phyloP scores from a whole-genome alignment of 225 moss, liverwort and hornwort genomes.

The Sphagnum tenellum region DNA sequence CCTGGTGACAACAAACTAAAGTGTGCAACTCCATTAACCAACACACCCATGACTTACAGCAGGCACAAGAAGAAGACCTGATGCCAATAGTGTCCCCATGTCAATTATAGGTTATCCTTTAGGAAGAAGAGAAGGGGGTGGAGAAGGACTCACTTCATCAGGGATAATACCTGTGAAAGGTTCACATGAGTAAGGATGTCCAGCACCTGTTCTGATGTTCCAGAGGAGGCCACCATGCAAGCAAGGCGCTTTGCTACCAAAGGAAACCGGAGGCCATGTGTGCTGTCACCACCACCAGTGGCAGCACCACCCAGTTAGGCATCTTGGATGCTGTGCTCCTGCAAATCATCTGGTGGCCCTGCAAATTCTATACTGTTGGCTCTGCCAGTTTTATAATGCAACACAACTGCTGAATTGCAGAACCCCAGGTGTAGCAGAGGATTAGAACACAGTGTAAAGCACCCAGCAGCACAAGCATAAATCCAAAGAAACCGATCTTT shows the following conservation, averaged over 20 bases:
- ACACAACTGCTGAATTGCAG: no score
- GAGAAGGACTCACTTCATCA: constrained; percentile 31
- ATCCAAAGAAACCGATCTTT: no score
- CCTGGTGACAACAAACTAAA: neutral
- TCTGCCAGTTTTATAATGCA: no score
- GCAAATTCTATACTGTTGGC: no score
- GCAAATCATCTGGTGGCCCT: no score
- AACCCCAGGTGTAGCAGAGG: no score
- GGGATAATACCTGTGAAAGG: constrained; percentile 34
- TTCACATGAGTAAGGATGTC: constrained; percentile 48
- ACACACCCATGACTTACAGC: neutral
- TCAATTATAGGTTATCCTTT: no score
- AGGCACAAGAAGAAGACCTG: neutral
- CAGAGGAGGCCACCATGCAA: constrained; percentile 47
- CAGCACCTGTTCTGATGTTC: constrained; percentile 34
- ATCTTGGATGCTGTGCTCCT: no score
- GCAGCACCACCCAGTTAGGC: no score
- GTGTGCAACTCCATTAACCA: neutral
- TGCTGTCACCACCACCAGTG: constrained; percentile 27
- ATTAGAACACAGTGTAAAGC: neutral
- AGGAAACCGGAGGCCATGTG: constrained; percentile 44
- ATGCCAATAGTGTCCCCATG: no score
- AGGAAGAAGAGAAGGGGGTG: neutral
- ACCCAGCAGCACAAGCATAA: neutral
- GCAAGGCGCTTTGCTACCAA: constrained; percentile 55